These are phyloP conservation scores for Pluteus cervinus DNA, from an alignment of 768 basidiomycete genomes.

Conservation along the genomic window DNA sequence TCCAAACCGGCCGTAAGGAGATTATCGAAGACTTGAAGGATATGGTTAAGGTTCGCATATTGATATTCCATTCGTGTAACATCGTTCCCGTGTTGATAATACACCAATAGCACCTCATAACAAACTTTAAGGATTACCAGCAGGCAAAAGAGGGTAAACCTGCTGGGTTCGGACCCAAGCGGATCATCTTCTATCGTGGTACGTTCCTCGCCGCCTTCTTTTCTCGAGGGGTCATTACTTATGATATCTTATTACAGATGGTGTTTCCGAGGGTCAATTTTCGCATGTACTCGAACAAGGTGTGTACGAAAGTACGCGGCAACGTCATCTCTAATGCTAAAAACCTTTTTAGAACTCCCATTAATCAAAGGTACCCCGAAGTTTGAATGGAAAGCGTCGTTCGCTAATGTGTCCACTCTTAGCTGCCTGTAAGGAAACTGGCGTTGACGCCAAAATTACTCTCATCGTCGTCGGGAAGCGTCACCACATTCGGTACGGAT, in stretches of 20 bases:
- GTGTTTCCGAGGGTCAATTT: constrained; percentile 47
- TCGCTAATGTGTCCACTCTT: background rate
- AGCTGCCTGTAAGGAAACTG: constrained; percentile 60
- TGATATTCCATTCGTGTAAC: too few relatives aligned
- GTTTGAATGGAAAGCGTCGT: background rate
- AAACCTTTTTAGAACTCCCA: constrained; percentile 49
- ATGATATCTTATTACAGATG: constrained; percentile 28
- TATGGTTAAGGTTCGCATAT: constrained; percentile 58
- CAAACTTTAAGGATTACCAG: too few relatives aligned
- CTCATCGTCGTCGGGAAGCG: constrained; percentile 78
- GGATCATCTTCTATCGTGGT: constrained; percentile 71
- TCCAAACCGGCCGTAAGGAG: constrained; percentile 58
- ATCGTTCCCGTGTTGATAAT: too few relatives aligned
- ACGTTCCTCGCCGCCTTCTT: too few relatives aligned
- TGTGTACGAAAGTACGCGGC: too few relatives aligned
- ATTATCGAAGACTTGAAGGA: constrained; percentile 61
- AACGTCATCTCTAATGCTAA: background rate
- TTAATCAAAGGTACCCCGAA: constrained; percentile 49
- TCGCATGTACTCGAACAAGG: constrained; percentile 48
- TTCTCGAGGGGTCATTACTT: constrained; percentile 12
- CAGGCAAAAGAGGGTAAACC: too few relatives aligned
- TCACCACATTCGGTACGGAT: constrained; percentile 47
- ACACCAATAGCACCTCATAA: too few relatives aligned
- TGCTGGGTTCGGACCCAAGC: too few relatives aligned
- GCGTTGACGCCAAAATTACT: constrained; percentile 62